Evolutionary conservation across 495 filamentous ascomycete genomes (phyloP), one percentile per base, ranked within the genome.

Genomic region (Darksidea phi): DNA sequence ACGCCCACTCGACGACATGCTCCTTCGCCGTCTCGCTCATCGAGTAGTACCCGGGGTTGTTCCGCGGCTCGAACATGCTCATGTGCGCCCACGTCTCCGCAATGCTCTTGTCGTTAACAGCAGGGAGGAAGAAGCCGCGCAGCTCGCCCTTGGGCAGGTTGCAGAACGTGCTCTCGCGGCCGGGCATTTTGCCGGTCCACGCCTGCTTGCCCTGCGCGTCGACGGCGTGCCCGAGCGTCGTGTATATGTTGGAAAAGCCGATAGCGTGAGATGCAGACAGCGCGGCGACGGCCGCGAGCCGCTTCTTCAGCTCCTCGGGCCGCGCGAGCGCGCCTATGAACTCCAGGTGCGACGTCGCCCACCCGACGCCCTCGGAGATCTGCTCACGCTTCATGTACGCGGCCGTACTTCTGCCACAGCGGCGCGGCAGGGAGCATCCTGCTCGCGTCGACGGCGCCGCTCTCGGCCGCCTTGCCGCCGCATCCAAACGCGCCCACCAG

Each of bases 331-430:
- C 93, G 1, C 92, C 91, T 1, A 97, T 87, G 66, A 98, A 98
- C 70, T 92, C 91, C n/a, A 98, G 84, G 75, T 98, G 95, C 15
- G 88, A 90, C 8, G 86, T 84, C 15, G 88, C 88, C 92, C 91
- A 98, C 36, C 72, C 77, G 75, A 84, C 84, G 0, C 89, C 86
- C 21, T 84, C 78, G 0, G 78, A 81, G 36, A 98, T 79, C 38
- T 88, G 83, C 8, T 95, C 88, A 15, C 88, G 80, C 64, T 92
- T 89, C 37, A 89, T 72, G 72, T 96, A 97, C 83, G 59, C 84
- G 87, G 2, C 91, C 90, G 89, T 91, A 96, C 20, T 77, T 74
- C 53, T 84, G 80, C 84, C 84, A 87, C 7, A 80, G 76, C 45
- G 77, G 86, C 65, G 73, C 57, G 12, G 68, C 62, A 1, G 70